Percentiles rank a stretch among this genome's conserved stretches.
Evolutionary conservation across 1,284 basidiomycete species (phyloP).

Genomic region (Cystobasidiaceae sp.): DNA sequence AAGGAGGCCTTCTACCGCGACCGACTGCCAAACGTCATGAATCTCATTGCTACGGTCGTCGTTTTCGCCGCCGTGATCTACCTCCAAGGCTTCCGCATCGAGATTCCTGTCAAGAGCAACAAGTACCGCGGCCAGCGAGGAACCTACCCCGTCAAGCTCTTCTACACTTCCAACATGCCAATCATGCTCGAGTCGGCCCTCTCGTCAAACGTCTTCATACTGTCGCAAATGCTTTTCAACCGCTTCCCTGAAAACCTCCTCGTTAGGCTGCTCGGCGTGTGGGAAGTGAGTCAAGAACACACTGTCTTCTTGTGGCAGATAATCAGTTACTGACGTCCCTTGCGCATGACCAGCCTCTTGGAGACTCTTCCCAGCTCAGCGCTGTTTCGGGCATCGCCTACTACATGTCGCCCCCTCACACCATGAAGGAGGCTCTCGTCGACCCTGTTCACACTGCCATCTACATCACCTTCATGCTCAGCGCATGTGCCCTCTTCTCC

Average conservation of each 20-base stretch:
- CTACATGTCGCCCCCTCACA: constrained; percentile 96
- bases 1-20: constrained; percentile 98
- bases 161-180: constrained; percentile 99
- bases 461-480: constrained; percentile 88
- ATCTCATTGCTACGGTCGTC: constrained; percentile 82
- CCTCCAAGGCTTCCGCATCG: constrained; percentile 96
- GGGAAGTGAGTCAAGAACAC: constrained; percentile 67
- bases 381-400: constrained; percentile 92
- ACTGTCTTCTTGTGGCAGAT: not conserved
- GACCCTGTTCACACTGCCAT: constrained; percentile 91
- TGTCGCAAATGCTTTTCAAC: constrained; percentile 87
- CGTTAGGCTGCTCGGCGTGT: constrained; percentile 84
- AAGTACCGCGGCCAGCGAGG: constrained; percentile 91
- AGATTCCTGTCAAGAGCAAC: constrained; percentile 97
- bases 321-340: constrained; percentile 29
- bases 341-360: constrained; percentile 63
- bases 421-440: constrained; percentile 73
- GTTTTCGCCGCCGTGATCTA: constrained; percentile 96
- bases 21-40: constrained; percentile 95
- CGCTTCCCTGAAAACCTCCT: constrained; percentile 90
- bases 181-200: constrained; percentile 98
- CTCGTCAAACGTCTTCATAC: constrained; percentile 90
- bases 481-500: constrained; percentile 92
- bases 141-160: constrained; percentile 94
- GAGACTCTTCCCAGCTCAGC: constrained; percentile 84